These are phyloP conservation scores for Paramyrothecium roridum DNA, from an alignment of 2,329 filamentous ascomycete genomes.

Conservation along the genomic window DNA sequence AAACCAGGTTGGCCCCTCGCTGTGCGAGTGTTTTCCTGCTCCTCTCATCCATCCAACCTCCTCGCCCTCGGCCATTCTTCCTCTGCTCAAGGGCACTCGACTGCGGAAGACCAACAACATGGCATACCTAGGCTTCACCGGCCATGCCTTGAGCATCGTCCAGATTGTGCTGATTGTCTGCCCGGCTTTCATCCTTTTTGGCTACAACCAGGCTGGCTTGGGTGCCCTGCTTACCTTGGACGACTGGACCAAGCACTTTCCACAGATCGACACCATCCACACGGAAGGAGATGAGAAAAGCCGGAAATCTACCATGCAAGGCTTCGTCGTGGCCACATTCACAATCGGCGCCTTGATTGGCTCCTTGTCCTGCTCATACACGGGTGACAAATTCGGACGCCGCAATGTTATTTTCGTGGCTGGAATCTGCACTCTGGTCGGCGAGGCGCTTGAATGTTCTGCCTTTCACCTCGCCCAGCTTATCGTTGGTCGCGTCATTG, in stretches of 20 bases:
- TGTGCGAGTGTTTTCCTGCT: not conserved
- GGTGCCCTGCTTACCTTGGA: slow-evolving; percentile 66
- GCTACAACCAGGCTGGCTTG: slow-evolving; percentile 66
- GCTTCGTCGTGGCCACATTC: slow-evolving; percentile 42
- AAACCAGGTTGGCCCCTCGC: not conserved
- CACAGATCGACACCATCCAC: slow-evolving; percentile 43
- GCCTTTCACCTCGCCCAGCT: slow-evolving; percentile 34
- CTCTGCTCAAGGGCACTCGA: not conserved
- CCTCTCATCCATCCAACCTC: not conserved
- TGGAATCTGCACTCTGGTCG: slow-evolving; percentile 46
- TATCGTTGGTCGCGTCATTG: slow-evolving; percentile 43
- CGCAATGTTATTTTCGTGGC: slow-evolving; percentile 52
- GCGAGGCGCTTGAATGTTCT: slow-evolving; percentile 50
- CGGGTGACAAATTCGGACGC: slow-evolving; percentile 56
- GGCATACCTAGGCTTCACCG: slow-evolving; percentile 27
- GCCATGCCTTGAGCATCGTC: slow-evolving; percentile 25
- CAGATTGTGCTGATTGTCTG: slow-evolving; percentile 38
- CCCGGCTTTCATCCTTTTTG: slow-evolving; percentile 42
- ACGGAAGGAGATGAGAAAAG: slow-evolving; percentile 32
- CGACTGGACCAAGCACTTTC: slow-evolving; percentile 53
- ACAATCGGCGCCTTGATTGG: slow-evolving; percentile 56
- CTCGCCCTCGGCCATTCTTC: not conserved
- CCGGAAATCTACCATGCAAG: slow-evolving; percentile 42
- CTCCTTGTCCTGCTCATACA: slow-evolving; percentile 35
- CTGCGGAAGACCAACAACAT: not conserved